Evolutionary conservation across 1,139 yeast genomes (phyloP).

Genomic region (Trichomonascaceae sp.): DNA sequence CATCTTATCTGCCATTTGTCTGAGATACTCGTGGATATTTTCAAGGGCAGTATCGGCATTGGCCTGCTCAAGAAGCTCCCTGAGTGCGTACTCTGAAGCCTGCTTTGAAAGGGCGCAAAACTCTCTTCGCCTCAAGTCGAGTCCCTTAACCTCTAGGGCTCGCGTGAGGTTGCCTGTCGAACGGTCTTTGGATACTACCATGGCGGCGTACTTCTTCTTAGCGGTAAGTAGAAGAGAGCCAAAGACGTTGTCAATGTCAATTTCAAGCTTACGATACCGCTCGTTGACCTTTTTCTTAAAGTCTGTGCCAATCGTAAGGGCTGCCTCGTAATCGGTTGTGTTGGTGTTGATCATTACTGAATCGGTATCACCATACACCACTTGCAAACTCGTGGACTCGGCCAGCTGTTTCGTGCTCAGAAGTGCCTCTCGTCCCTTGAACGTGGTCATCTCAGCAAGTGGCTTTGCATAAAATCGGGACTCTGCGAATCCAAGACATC

Average conservation of each 20-base stretch:
- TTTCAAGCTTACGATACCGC: slow-evolving; percentile 73
- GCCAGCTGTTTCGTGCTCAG: slow-evolving; percentile 91
- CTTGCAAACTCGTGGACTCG: slow-evolving; percentile 67
- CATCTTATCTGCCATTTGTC: slow-evolving; percentile 44
- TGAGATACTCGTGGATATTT: slow-evolving; percentile 62
- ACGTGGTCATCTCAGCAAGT: slow-evolving; percentile 88
- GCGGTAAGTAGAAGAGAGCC: slow-evolving; percentile 77
- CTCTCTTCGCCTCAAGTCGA: slow-evolving; percentile 96
- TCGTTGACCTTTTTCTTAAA: slow-evolving; percentile 82
- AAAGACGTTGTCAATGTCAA: slow-evolving; percentile 90
- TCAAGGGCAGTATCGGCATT: slow-evolving; percentile 70
- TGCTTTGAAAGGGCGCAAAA: slow-evolving; percentile 88
- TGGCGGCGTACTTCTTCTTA: slow-evolving; percentile 97
- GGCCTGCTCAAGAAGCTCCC: slow-evolving; percentile 54
- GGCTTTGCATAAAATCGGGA: slow-evolving; percentile 96
- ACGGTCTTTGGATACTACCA: slow-evolving; percentile 37
- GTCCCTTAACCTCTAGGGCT: slow-evolving; percentile 79
- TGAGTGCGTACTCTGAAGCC: slow-evolving; percentile 61
- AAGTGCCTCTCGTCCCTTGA: slow-evolving; percentile 89
- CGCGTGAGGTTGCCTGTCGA: slow-evolving; percentile 36
- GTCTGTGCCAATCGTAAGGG: slow-evolving; percentile 69
- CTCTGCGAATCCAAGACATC: slow-evolving; percentile 87
- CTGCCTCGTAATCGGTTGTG: slow-evolving; percentile 53
- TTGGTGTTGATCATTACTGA: slow-evolving; percentile 98
- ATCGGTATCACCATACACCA: slow-evolving; percentile 97